These are phyloP conservation scores for Starmerella powellii DNA, from an alignment of 805 yeast genomes.

Conservation along the genomic window DNA sequence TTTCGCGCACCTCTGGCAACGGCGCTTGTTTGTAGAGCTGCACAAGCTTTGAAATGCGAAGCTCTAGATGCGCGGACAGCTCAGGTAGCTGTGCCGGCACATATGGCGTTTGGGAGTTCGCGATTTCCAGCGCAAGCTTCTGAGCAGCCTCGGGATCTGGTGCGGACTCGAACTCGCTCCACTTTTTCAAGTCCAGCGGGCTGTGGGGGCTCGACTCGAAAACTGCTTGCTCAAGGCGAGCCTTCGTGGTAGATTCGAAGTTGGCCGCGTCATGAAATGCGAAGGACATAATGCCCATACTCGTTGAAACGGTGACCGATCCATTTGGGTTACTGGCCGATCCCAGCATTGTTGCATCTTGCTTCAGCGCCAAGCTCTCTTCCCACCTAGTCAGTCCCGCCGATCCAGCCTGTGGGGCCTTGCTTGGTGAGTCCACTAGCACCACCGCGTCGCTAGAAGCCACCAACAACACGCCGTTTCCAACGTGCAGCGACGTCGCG, in stretches of 20 bases:
- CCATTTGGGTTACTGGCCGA: constrained; percentile 37
- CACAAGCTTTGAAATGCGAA: constrained; percentile 37
- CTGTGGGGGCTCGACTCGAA: constrained; percentile 40
- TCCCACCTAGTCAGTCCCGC: constrained; percentile 47
- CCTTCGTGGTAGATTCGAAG: constrained; percentile 33
- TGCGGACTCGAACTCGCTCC: constrained; percentile 8
- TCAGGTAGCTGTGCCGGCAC: constrained; percentile 44
- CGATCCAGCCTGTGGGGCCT: background rate
- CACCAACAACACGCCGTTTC: constrained; percentile 48
- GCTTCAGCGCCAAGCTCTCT: constrained; percentile 52
- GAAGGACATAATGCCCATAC: constrained; percentile 18
- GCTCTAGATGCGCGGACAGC: constrained; percentile 38
- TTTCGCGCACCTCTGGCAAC: constrained; percentile 22
- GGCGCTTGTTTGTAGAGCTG: constrained; percentile 37
- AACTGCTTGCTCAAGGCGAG: constrained; percentile 76
- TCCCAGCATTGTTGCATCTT: constrained; percentile 45
- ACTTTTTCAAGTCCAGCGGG: constrained; percentile 36
- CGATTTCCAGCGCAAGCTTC: constrained; percentile 45
- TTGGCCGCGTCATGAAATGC: constrained; percentile 28
- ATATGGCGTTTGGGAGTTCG: constrained; percentile 44
- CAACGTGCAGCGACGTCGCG: constrained; percentile 43
- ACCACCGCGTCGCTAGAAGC: constrained; percentile 50
- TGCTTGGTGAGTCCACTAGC: constrained; percentile 47
- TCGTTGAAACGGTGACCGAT: constrained; percentile 45
- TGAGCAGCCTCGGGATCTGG: constrained; percentile 27